Evolutionary conservation across 2,329 filamentous ascomycete genomes (phyloP).

Genomic region (Fusarium concolor): DNA sequence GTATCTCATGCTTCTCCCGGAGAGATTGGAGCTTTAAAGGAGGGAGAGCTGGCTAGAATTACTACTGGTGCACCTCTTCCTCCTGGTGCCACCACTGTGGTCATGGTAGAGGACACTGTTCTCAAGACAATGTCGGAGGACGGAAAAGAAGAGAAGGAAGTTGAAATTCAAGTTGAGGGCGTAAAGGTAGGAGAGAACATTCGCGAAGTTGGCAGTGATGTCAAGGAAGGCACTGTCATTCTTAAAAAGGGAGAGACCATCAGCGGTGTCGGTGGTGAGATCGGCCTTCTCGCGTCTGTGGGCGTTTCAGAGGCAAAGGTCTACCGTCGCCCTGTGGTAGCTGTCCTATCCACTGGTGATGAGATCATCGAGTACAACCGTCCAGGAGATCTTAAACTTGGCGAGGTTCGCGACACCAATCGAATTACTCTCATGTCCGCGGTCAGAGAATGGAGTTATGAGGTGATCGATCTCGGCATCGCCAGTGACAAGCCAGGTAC

Average conservation of each 20-base stretch:
- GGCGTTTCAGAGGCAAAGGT: slow-evolving; percentile 78
- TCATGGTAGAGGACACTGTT: slow-evolving; percentile 92
- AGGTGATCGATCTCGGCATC: slow-evolving; percentile 87
- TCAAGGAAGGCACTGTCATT: slow-evolving; percentile 75
- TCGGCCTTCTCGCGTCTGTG: slow-evolving; percentile 88
- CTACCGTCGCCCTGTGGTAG: slow-evolving; percentile 82
- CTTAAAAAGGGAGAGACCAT: slow-evolving; percentile 84
- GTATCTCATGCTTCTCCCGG: slow-evolving; percentile 87
- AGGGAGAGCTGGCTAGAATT: slow-evolving; percentile 86
- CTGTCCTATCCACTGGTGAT: slow-evolving; percentile 92
- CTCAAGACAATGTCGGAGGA: slow-evolving; percentile 81
- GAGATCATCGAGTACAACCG: slow-evolving; percentile 85
- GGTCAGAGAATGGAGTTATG: slow-evolving; percentile 77
- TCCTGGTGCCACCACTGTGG: slow-evolving; percentile 86
- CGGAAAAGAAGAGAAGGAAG: slow-evolving; percentile 83
- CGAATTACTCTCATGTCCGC: slow-evolving; percentile 87
- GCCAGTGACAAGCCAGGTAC: slow-evolving; percentile 77
- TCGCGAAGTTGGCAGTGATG: slow-evolving; percentile 90
- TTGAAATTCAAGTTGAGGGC: slow-evolving; percentile 84
- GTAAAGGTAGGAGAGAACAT: slow-evolving; percentile 87
- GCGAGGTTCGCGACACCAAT: slow-evolving; percentile 95
- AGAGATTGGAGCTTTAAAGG: slow-evolving; percentile 71
- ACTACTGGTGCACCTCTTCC: slow-evolving; percentile 95
- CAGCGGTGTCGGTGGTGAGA: slow-evolving; percentile 87
- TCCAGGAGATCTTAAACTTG: slow-evolving; percentile 72